Evolutionary conservation across 305 asterid species (phyloP).

Genomic region (Nicotiana rustica): DNA sequence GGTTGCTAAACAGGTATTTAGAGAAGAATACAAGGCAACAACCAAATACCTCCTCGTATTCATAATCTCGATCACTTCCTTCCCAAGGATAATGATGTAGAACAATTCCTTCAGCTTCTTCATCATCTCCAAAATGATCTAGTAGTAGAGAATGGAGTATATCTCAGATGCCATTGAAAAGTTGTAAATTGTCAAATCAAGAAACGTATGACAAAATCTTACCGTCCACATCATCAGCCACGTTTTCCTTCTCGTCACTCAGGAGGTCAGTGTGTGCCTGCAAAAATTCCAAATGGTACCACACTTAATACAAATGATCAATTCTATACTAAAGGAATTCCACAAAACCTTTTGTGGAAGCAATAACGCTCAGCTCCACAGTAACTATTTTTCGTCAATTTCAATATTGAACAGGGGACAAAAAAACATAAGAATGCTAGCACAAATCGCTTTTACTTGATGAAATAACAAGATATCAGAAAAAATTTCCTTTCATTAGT

Average conservation of each 20-base stretch:
- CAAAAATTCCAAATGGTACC: conserved; percentile 31
- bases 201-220: neutral
- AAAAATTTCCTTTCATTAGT: neutral
- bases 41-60: conserved; percentile 70
- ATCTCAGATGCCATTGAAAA: neutral
- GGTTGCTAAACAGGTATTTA: neutral
- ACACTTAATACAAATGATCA: neutral
- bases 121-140: conserved; percentile 74
- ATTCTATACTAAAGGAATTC: no score
- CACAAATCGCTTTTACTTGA: neutral
- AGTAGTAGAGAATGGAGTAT: conserved; percentile 15
- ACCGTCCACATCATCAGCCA: conserved; percentile 69
- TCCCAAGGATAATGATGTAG: conserved; percentile 82
- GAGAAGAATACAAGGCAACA: neutral
- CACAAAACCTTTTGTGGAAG: no score
- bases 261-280: conserved; percentile 68
- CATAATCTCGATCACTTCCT: conserved; percentile 83
- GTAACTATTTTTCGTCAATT: neutral
- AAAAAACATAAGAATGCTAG: neutral
- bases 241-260: conserved; percentile 64
- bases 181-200: neutral
- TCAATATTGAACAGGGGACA: neutral
- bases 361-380: no score
- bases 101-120: conserved; percentile 74
- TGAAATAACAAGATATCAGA: neutral